A percentile compares a stretch with the other conserved stretches of the same genome.
Conservation (phyloP, 129 eudicot species). For the Tagetes patula region DNA sequence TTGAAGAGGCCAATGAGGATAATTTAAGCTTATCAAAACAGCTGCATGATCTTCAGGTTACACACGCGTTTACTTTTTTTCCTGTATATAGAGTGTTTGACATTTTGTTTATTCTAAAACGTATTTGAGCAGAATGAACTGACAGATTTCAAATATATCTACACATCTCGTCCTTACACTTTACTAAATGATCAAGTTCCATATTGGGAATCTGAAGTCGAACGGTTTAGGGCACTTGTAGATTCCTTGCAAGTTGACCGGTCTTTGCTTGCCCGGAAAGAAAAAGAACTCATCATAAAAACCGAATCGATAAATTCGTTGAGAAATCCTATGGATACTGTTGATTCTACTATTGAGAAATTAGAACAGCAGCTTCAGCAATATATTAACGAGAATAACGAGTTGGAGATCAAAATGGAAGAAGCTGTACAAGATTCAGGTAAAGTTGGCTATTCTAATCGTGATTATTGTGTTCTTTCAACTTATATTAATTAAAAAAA, state of each 20-base stretch:
- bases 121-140: conserved; percentile 59
- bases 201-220: conserved; percentile 81
- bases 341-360: conserved; percentile 62
- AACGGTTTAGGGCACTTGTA: conserved; percentile 54
- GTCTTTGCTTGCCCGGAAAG: conserved; percentile 67
- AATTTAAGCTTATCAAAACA: conserved; percentile 66
- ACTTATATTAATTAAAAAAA: conserved; percentile 19
- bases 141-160: conserved; percentile 63
- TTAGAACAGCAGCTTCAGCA: conserved; percentile 64
- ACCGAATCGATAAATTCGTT: conserved; percentile 56
- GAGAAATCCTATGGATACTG: conserved; percentile 40
- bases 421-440: conserved; percentile 97
- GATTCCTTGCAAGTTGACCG: conserved; percentile 91
- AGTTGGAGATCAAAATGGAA: conserved; percentile 85
- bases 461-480: background rate
- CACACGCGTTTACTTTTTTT: background rate
- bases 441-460: conserved; percentile 24
- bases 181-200: conserved; percentile 83
- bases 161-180: conserved; percentile 71
- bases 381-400: conserved; percentile 61
- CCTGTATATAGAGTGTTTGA: background rate
- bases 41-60: conserved; percentile 87
- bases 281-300: conserved; percentile 67
- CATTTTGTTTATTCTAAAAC: conserved; percentile 21
- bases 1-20: conserved; percentile 89